These are phyloP conservation scores for Aspergillus hiratsukae DNA, from an alignment of 2,329 filamentous ascomycete species.

Conservation along the genomic window DNA sequence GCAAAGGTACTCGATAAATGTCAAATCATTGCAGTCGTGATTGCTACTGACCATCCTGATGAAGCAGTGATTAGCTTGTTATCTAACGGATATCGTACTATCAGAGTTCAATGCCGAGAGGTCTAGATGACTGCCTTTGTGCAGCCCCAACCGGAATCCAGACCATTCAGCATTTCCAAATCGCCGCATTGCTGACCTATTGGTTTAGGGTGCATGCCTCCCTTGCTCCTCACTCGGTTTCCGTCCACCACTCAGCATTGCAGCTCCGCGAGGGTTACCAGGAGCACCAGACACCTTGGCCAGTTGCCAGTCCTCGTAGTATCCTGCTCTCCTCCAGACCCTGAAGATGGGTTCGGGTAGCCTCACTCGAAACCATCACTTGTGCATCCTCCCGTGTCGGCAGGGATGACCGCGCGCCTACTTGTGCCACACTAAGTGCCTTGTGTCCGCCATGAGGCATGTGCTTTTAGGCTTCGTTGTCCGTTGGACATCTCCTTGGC, in stretches of 20 bases:
- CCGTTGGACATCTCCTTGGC: conserved; percentile 3
- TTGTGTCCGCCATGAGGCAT: background rate
- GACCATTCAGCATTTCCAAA: background rate
- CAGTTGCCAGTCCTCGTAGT: background rate
- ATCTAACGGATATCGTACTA: background rate
- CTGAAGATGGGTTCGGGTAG: background rate
- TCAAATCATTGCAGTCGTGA: background rate
- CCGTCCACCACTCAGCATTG: background rate
- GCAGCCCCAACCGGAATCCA: background rate
- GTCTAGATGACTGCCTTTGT: background rate
- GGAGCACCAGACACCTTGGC: background rate
- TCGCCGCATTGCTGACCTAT: background rate
- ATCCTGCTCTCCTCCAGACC: background rate
- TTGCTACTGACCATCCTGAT: background rate
- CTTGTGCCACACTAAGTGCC: background rate
- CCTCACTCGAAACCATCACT: background rate
- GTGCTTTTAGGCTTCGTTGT: background rate
- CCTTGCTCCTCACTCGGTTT: background rate
- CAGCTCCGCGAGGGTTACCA: background rate
- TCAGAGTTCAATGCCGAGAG: background rate
- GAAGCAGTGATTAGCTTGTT: background rate
- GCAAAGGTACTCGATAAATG: background rate
- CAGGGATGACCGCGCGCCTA: background rate
- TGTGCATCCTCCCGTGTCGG: background rate
- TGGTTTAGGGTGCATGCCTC: background rate